phyloP scores from a whole-genome alignment of 106 monocot genomes.

The Dendrobium officinale region DNA sequence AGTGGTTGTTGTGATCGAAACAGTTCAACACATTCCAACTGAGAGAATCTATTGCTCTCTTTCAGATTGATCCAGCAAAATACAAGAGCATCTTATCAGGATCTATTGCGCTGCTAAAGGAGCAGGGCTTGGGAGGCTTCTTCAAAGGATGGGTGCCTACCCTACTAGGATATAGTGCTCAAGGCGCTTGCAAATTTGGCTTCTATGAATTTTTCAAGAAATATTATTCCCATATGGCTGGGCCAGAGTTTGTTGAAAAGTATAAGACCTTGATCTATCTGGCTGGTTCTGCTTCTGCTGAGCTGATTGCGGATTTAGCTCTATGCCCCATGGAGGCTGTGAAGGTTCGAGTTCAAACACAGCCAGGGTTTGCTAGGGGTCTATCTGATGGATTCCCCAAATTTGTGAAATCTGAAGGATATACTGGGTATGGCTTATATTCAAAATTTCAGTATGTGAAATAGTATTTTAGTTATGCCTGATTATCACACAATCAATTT shows the following conservation, averaged over 20 bases:
- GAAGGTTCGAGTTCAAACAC: constrained; percentile 42
- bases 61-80: constrained; percentile 64
- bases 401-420: constrained; percentile 37
- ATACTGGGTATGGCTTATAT: constrained; percentile 22
- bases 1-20: background rate
- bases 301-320: constrained; percentile 33
- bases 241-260: constrained; percentile 39
- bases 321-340: constrained; percentile 50
- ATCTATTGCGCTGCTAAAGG: constrained; percentile 42
- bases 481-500: background rate
- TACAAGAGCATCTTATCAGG: constrained; percentile 61
- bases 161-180: constrained; percentile 65
- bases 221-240: constrained; percentile 54
- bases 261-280: constrained; percentile 56
- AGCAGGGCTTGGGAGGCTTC: constrained; percentile 62
- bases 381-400: constrained; percentile 39
- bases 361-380: constrained; percentile 41
- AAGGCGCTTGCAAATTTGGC: constrained; percentile 71
- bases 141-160: constrained; percentile 78
- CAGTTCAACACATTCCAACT: background rate
- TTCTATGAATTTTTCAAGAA: constrained; percentile 85
- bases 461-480: background rate
- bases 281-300: constrained; percentile 51
- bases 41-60: background rate
- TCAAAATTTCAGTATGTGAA: background rate